Evolutionary conservation across 768 basidiomycete genomes (phyloP).

Genomic region (Rhodotorula kratochvilovae): DNA sequence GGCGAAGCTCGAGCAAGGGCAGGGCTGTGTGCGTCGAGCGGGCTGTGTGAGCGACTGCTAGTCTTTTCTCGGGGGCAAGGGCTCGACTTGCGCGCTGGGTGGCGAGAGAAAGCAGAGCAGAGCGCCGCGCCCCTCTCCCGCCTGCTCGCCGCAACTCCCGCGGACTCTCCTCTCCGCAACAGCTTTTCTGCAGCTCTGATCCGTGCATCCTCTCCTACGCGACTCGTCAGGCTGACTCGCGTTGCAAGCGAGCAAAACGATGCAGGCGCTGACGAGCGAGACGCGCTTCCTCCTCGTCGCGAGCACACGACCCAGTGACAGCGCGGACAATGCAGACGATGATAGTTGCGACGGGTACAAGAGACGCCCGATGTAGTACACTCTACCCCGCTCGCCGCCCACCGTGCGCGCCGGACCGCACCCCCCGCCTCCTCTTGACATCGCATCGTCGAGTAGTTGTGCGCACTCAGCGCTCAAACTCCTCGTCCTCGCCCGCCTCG

Average conservation of each 20-base stretch:
- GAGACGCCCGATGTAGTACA: neutral
- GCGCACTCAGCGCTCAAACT: constrained; percentile 7
- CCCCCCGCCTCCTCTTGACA: neutral
- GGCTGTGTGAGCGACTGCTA: neutral
- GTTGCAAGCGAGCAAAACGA: too few relatives aligned
- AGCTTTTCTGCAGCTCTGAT: neutral
- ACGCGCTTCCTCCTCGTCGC: too few relatives aligned
- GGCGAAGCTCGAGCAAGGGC: neutral
- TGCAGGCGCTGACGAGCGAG: too few relatives aligned
- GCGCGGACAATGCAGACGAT: too few relatives aligned
- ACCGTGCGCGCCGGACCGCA: too few relatives aligned
- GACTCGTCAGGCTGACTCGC: too few relatives aligned
- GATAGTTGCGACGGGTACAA: neutral
- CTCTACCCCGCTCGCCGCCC: neutral
- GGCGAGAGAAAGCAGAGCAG: neutral
- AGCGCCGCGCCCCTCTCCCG: too few relatives aligned
- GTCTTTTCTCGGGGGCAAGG: neutral
- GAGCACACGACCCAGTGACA: neutral
- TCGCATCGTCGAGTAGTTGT: neutral
- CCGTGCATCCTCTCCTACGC: too few relatives aligned
- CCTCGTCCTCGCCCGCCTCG: constrained; percentile 15
- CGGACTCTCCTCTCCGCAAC: too few relatives aligned
- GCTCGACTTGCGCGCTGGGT: neutral
- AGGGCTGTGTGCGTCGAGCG: neutral
- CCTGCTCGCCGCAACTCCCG: too few relatives aligned